Evolutionary conservation across 2,329 filamentous ascomycete species (phyloP).

Genomic region (Fusarium sp.): DNA sequence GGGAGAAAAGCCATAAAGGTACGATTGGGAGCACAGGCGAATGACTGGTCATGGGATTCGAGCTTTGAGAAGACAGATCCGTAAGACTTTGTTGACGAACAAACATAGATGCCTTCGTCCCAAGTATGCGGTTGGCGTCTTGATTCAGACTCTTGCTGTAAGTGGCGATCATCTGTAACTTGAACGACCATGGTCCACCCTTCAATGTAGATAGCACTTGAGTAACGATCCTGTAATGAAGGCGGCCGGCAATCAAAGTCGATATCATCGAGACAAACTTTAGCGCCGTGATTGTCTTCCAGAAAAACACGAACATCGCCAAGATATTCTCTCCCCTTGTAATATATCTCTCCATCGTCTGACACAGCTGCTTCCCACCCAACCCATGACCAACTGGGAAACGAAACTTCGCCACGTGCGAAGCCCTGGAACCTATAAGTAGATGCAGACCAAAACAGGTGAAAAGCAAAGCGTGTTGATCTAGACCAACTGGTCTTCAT

Average conservation of each 20-base stretch:
- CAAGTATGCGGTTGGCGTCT: no score
- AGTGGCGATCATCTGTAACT: accelerated
- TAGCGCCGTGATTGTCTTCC: not conserved
- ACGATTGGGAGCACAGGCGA: not conserved
- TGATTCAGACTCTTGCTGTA: not conserved
- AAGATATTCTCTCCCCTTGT: not conserved
- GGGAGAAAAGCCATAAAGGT: not conserved
- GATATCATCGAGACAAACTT: accelerated
- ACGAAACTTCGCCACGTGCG: accelerated
- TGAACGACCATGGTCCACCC: not conserved
- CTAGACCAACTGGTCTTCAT: not conserved
- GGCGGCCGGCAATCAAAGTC: not conserved
- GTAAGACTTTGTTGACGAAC: not conserved
- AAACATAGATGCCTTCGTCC: not conserved
- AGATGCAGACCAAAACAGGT: not conserved
- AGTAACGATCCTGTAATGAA: not conserved
- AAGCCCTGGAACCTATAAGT: not conserved
- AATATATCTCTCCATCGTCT: accelerated
- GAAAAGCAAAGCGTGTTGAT: not conserved
- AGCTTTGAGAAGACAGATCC: not conserved
- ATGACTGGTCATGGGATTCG: not conserved
- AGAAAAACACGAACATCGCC: not conserved
- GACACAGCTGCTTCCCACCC: not conserved
- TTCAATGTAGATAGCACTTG: not conserved
- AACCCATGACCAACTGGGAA: not conserved